Base-by-base conservation (phyloP, 1,139 yeast genomes). In the Geotrichum histeridarum region DNA sequence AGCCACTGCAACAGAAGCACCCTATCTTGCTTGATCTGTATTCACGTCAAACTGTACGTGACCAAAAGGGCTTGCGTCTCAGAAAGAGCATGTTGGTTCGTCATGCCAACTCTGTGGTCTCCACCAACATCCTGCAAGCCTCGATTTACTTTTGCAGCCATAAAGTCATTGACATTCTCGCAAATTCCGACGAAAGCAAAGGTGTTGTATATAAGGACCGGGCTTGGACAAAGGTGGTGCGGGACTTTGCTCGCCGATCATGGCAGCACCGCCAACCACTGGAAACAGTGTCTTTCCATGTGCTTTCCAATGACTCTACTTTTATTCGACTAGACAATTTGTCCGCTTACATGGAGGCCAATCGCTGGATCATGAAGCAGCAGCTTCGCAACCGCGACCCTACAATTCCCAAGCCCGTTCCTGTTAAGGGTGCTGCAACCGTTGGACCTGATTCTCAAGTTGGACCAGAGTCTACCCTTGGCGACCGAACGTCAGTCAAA, bases 41-140 rank as follows among this genome's bases (percentile, higher is more conserved):
- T 67, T 77, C 86, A 1, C 78, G 79, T 22, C 81, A 79, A 52
- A 83, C 82, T 54, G 86, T 87, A 27, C 81, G 80, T 22, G 77
- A 80, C 60, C 82, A 82, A 58, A 88, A 89, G 70, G 79, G 83
- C 51, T 73, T 93, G 55, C 82, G 83, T 59, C 72, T 93, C 52
- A 80, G 98, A 70, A 84, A 94, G 50, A 94, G 91, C 61, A 77
- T 94, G 83, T 75, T 87, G 48, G 91, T 98, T 97, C 80, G 86
- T 66, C 84, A 83, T 67, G 95, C 97, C 39, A 80, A 81, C 60
- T 73, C 90, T 1, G 79, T 81, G 22, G 84, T 91, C 8, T 86
- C 96, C 32, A 83, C 91, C 9, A 82, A 81, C 57, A 70, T 91
- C 53, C 74, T 89, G 55, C 84, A 86, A 64, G 78, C 95, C n/a